Conservation (phyloP, 179 eudicot species). For the Actinidia arguta region DNA sequence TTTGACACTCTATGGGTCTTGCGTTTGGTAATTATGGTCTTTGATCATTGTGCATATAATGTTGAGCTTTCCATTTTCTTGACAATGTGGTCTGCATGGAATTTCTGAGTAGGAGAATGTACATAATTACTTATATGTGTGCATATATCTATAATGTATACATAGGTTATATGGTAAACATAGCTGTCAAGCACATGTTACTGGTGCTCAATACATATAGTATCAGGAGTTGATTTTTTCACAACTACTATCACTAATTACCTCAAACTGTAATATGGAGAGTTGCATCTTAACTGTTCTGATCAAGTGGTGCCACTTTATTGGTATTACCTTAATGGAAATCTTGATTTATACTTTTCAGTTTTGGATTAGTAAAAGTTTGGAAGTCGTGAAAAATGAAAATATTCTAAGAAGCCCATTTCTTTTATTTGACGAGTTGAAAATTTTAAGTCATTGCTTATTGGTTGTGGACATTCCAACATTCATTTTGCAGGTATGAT, state of each 20-base stretch:
- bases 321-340: conserved; percentile 6
- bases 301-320: background rate
- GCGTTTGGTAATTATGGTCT: no score
- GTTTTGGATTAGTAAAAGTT: background rate
- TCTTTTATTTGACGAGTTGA: conserved; percentile 10
- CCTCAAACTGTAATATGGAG: background rate
- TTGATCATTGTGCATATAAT: no score
- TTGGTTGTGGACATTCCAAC: background rate
- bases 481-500: background rate
- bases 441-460: background rate
- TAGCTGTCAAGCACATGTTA: background rate
- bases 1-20: no score
- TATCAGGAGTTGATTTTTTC: background rate
- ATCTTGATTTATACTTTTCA: background rate
- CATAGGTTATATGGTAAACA: background rate
- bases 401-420: background rate
- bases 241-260: background rate
- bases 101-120: no score
- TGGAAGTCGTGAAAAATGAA: background rate
- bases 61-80: no score
- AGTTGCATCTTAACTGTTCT: background rate
- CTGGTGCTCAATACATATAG: background rate
- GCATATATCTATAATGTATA: background rate
- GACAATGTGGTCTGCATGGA: no score
- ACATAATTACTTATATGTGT: no score